A percentile compares a stretch with the other conserved stretches of the same genome.
These are phyloP conservation scores for Hirschioporus abietinus DNA, from an alignment of 768 basidiomycete species.

Conservation along the genomic window DNA sequence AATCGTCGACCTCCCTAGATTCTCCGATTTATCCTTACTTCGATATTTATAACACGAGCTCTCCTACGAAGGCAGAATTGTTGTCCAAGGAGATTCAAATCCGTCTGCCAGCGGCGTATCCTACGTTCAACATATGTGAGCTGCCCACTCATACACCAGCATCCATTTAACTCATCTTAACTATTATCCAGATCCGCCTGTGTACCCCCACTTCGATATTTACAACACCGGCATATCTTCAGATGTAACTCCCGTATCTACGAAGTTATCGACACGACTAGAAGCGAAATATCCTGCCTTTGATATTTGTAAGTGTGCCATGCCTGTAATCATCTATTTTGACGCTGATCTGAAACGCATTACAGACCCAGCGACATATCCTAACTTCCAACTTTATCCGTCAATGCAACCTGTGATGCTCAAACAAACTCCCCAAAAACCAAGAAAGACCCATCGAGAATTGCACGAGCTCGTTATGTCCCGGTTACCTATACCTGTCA, in stretches of 20 bases:
- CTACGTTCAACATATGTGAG: background rate
- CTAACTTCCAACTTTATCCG: background rate
- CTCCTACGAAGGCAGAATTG: background rate
- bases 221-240: conserved; percentile 1
- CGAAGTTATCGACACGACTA: background rate
- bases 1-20: conserved; percentile 13
- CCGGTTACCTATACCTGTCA: background rate
- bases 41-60: conserved; percentile 14
- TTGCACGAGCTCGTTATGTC: conserved; percentile 15
- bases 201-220: background rate
- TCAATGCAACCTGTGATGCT: background rate
- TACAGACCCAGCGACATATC: background rate
- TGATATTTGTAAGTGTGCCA: background rate
- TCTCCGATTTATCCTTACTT: conserved; percentile 20
- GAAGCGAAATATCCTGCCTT: background rate
- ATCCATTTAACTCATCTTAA: background rate
- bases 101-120: background rate
- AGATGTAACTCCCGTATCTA: background rate
- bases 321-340: background rate
- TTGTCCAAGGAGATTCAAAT: background rate
- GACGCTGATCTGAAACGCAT: background rate
- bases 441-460: conserved; percentile 15
- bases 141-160: background rate
- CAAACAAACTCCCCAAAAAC: background rate
- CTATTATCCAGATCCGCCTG: conserved; percentile 7